A percentile compares a stretch with the other conserved stretches of the same genome.
phyloP scores from a whole-genome alignment of 2,329 filamentous ascomycete species.

The Trichoderma cornu-damae region DNA sequence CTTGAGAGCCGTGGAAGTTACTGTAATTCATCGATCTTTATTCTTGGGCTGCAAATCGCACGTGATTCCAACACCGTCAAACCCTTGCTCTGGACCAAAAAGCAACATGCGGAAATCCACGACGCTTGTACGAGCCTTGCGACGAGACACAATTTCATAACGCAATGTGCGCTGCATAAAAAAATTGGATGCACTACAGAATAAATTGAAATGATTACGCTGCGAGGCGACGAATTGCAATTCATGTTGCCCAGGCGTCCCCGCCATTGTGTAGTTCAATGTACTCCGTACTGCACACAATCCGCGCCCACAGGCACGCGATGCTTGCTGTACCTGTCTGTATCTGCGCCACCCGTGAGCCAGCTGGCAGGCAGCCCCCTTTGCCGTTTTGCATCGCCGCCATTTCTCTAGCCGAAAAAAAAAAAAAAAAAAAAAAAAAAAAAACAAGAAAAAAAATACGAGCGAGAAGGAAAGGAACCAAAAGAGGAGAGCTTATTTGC shows the following conservation, averaged over 20 bases:
- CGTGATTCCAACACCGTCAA: too few relatives aligned
- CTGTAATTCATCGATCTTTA: too few relatives aligned
- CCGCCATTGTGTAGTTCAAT: background rate
- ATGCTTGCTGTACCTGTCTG: background rate
- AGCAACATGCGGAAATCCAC: background rate
- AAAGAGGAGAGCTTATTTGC: too few relatives aligned
- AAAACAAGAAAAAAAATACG: background rate
- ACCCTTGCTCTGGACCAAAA: too few relatives aligned
- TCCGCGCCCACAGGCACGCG: conserved; percentile 5
- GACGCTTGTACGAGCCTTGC: background rate
- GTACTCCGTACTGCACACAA: background rate
- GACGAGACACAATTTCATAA: background rate
- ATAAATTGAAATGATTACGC: background rate
- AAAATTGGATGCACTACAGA: background rate
- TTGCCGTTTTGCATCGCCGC: background rate
- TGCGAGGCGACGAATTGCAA: background rate
- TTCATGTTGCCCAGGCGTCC: background rate
- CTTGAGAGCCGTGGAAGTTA: too few relatives aligned
- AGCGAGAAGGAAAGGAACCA: too few relatives aligned
- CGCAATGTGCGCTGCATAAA: background rate
- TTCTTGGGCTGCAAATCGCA: too few relatives aligned
- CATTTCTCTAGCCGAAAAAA: background rate
- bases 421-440: background rate
- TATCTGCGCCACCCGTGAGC: background rate
- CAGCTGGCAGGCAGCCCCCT: conserved; percentile 7